Evolutionary conservation across 2,329 filamentous ascomycete genomes (phyloP).

Genomic region (Helotiales sp.): DNA sequence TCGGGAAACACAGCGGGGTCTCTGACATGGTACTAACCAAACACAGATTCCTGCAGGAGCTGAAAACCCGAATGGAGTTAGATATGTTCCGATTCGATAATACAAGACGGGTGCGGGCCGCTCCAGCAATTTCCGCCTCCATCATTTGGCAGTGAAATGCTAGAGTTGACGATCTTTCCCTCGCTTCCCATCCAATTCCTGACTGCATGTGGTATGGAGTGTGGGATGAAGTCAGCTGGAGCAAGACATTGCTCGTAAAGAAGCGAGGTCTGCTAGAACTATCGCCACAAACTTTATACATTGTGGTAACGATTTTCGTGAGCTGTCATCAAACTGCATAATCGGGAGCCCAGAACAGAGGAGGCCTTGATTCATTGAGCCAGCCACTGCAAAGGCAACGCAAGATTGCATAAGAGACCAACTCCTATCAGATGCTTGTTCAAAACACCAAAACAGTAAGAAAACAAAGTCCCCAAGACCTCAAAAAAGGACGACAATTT

Average conservation of each 20-base stretch:
- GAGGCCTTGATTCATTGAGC: no score
- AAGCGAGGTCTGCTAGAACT: neutral
- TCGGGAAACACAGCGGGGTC: slow-evolving; percentile 2
- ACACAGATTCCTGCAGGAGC: slow-evolving; percentile 5
- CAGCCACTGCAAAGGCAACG: no score
- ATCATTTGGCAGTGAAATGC: neutral
- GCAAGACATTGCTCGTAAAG: neutral
- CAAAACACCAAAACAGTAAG: neutral
- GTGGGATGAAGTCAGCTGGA: neutral
- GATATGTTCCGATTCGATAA: neutral
- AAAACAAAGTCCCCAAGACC: neutral
- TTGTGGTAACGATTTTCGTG: neutral
- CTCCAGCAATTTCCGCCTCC: slow-evolving; percentile 1
- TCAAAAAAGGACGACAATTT: neutral
- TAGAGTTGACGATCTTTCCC: slow-evolving; percentile 1
- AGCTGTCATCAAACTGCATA: no score
- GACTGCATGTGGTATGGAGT: no score
- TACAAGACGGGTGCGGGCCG: neutral
- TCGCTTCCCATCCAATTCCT: neutral
- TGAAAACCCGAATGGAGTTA: neutral
- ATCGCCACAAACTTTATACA: neutral
- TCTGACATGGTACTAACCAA: neutral
- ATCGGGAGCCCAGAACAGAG: no score
- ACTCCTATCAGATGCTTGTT: no score
- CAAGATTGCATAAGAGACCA: no score